Conservation (phyloP, 148 eudicot genomes). For the Vaccinium macrocarpon region DNA sequence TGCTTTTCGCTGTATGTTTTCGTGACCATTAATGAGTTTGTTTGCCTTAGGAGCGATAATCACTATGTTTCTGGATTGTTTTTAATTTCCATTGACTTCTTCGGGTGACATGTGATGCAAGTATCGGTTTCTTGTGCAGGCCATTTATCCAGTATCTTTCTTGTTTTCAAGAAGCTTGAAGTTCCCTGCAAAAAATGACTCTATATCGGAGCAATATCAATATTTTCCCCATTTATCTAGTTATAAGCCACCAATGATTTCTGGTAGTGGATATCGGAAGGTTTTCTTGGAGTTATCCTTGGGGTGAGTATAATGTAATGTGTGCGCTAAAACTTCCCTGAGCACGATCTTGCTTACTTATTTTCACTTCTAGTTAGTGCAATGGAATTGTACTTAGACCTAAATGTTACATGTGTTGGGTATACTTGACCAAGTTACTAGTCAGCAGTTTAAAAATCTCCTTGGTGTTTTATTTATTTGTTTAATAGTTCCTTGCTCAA, state of each 20-base stretch:
- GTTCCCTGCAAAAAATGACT: constrained; percentile 52
- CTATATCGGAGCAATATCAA: constrained; percentile 47
- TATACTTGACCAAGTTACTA: neutral
- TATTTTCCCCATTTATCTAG: constrained; percentile 62
- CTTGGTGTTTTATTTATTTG: neutral
- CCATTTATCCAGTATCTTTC: constrained; percentile 60
- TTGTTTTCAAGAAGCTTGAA: constrained; percentile 75
- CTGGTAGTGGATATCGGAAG: constrained; percentile 50
- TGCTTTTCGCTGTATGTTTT: neutral
- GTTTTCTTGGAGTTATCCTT: constrained; percentile 68
- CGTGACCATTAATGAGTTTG: neutral
- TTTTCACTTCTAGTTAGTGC: neutral
- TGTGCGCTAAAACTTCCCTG: neutral
- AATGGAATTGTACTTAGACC: neutral
- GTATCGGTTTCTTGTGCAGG: constrained; percentile 49
- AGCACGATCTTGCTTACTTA: neutral
- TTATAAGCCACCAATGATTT: constrained; percentile 42
- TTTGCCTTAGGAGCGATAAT: neutral
- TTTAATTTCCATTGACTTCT: constrained; percentile 5
- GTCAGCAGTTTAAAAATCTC: neutral
- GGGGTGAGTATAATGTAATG: constrained; percentile 51
- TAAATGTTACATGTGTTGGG: neutral
- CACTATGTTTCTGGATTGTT: constrained; percentile 5
- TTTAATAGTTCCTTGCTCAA: neutral
- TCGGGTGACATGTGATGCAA: constrained; percentile 11